Conservation (phyloP, 495 filamentous ascomycete species). For the Apiosordaria backusii region DNA sequence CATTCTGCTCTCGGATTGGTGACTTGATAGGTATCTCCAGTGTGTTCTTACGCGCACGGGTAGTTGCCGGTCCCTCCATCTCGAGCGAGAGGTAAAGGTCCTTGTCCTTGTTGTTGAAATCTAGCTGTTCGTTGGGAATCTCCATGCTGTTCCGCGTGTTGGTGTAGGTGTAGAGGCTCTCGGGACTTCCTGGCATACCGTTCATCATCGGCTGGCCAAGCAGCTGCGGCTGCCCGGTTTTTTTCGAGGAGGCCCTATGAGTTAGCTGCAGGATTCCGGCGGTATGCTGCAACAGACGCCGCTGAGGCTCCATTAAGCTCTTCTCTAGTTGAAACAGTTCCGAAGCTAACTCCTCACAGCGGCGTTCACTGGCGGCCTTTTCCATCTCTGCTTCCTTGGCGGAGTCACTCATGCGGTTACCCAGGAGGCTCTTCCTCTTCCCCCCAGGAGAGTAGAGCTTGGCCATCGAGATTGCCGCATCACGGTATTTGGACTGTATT, state of each 20-base stretch:
- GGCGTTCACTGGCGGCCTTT: constrained; percentile 65
- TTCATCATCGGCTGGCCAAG: constrained; percentile 38
- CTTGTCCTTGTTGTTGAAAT: constrained; percentile 65
- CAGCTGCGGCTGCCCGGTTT: constrained; percentile 19
- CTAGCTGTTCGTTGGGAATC: constrained; percentile 45
- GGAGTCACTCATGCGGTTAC: constrained; percentile 44
- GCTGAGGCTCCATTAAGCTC: constrained; percentile 65
- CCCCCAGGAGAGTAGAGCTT: constrained; percentile 61
- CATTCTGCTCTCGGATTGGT: constrained; percentile 42
- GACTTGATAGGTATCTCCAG: constrained; percentile 47
- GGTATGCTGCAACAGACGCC: constrained; percentile 78
- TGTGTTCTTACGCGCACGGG: constrained; percentile 31
- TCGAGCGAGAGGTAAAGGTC: constrained; percentile 74
- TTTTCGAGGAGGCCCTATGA: constrained; percentile 56
- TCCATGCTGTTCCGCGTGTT: constrained; percentile 51
- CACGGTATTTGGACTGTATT: constrained; percentile 90
- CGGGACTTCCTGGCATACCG: constrained; percentile 62
- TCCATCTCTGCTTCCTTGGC: constrained; percentile 69
- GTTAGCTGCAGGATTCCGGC: constrained; percentile 87
- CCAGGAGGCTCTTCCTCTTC: constrained; percentile 53
- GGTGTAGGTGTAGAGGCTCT: constrained; percentile 60
- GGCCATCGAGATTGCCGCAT: constrained; percentile 83
- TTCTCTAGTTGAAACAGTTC: constrained; percentile 77
- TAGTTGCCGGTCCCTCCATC: constrained; percentile 46
- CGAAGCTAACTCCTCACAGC: constrained; percentile 78